These are phyloP conservation scores for Arabidopsis lyrata DNA, from an alignment of 441 rosid species.

Conservation along the genomic window DNA sequence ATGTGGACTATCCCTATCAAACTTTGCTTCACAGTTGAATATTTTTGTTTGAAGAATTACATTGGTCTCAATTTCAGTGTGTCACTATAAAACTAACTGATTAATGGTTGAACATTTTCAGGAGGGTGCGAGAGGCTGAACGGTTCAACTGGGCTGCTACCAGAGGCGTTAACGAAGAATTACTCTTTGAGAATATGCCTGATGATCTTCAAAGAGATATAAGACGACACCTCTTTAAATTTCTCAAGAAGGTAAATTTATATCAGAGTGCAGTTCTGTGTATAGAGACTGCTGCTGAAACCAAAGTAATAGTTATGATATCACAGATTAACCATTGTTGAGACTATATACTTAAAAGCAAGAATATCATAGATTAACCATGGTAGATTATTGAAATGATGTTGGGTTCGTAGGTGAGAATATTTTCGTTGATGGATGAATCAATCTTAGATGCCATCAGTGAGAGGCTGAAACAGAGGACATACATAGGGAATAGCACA, in stretches of 20 bases:
- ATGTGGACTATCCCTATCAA: conserved; percentile 10
- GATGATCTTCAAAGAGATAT: conserved; percentile 92
- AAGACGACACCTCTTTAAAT: conserved; percentile 85
- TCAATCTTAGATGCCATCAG: conserved; percentile 75
- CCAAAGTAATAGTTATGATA: neutral
- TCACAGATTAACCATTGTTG: neutral
- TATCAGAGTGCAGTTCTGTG: neutral
- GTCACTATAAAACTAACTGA: conserved; percentile 7
- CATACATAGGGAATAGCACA: conserved; percentile 66
- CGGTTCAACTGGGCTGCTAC: conserved; percentile 91
- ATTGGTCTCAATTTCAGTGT: conserved; percentile 17
- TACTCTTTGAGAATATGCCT: conserved; percentile 78
- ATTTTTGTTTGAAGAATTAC: neutral
- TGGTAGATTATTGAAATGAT: conserved; percentile 1
- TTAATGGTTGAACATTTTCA: conserved; percentile 35
- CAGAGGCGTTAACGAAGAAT: conserved; percentile 85
- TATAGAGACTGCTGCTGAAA: conserved; percentile 14
- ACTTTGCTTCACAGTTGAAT: conserved; percentile 23
- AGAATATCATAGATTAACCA: neutral
- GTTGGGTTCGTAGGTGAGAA: conserved; percentile 67
- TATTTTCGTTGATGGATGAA: conserved; percentile 78
- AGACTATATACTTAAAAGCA: neutral
- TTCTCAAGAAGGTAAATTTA: conserved; percentile 70
- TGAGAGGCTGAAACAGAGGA: conserved; percentile 76
- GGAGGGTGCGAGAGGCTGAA: conserved; percentile 87